Conservation (phyloP, 495 filamentous ascomycete genomes). For the Penicillium waksmanii region DNA sequence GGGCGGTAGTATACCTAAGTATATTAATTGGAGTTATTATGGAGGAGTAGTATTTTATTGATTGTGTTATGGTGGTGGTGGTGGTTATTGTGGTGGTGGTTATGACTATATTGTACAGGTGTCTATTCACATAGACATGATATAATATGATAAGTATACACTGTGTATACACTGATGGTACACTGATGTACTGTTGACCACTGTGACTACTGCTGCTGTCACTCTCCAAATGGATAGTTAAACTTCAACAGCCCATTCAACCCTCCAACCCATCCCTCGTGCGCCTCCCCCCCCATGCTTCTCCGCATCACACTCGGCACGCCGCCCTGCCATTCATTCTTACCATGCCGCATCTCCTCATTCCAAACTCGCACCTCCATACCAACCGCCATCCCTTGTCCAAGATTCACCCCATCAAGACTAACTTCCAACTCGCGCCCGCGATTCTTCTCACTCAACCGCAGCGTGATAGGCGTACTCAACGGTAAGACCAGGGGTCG, state of each 20-base stretch:
- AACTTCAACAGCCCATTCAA: conserved; percentile 95
- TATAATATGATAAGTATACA: too few relatives aligned
- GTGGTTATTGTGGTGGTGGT: too few relatives aligned
- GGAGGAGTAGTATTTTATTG: too few relatives aligned
- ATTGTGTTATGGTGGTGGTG: too few relatives aligned
- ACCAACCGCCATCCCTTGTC: conserved; percentile 69
- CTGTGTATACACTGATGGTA: too few relatives aligned
- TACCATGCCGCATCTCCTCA: conserved; percentile 68
- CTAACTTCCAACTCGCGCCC: conserved; percentile 85
- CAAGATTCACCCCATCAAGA: conserved; percentile 80
- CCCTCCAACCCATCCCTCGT: conserved; percentile 95
- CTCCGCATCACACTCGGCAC: conserved; percentile 61
- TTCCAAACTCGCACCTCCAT: conserved; percentile 90
- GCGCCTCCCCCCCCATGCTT: conserved; percentile 57
- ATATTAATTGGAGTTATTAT: too few relatives aligned
- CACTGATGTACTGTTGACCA: too few relatives aligned
- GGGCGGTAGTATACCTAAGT: background rate
- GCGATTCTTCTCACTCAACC: conserved; percentile 79
- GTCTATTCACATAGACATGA: too few relatives aligned
- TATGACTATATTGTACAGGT: too few relatives aligned
- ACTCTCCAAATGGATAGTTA: conserved; percentile 93
- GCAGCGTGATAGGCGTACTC: conserved; percentile 80
- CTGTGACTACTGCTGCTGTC: conserved; percentile 28
- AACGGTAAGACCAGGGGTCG: conserved; percentile 86
- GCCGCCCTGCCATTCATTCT: conserved; percentile 66